Percentiles rank a stretch among this genome's conserved stretches.
Evolutionary conservation across 345 rosid species (phyloP).

Genomic region (Brassica rapa): DNA sequence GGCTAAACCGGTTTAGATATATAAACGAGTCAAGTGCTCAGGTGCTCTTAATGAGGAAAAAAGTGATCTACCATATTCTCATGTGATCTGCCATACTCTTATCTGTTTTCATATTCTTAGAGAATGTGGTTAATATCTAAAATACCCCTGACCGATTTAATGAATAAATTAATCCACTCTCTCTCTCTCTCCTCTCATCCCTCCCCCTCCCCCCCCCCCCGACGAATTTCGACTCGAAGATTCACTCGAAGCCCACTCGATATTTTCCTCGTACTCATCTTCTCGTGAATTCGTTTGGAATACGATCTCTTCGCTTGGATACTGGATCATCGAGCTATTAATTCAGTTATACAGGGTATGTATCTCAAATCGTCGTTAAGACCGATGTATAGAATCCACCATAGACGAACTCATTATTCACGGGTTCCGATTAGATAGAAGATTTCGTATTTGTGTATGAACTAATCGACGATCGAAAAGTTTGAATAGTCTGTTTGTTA

Average conservation of each 20-base stretch:
- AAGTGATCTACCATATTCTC: too few relatives aligned
- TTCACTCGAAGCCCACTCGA: too few relatives aligned
- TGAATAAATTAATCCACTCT: neutral
- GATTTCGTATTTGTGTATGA: neutral
- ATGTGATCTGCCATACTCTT: too few relatives aligned
- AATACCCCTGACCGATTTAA: neutral
- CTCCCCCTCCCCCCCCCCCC: too few relatives aligned
- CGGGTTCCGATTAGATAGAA: neutral
- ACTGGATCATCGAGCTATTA: neutral
- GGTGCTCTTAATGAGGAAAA: too few relatives aligned
- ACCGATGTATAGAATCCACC: neutral
- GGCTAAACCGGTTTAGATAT: too few relatives aligned
- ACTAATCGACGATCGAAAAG: neutral
- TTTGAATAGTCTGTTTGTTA: neutral
- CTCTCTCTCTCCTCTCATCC: too few relatives aligned
- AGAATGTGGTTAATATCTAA: neutral
- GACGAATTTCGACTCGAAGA: too few relatives aligned
- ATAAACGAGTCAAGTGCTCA: neutral
- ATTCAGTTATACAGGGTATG: too few relatives aligned
- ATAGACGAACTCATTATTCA: neutral
- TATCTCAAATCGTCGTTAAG: neutral
- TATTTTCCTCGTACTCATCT: neutral
- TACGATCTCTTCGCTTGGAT: neutral
- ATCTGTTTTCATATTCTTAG: neutral
- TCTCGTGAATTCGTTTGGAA: neutral